Evolutionary conservation across 2,329 filamentous ascomycete genomes (phyloP).

Genomic region (Trichophyton equinum): DNA sequence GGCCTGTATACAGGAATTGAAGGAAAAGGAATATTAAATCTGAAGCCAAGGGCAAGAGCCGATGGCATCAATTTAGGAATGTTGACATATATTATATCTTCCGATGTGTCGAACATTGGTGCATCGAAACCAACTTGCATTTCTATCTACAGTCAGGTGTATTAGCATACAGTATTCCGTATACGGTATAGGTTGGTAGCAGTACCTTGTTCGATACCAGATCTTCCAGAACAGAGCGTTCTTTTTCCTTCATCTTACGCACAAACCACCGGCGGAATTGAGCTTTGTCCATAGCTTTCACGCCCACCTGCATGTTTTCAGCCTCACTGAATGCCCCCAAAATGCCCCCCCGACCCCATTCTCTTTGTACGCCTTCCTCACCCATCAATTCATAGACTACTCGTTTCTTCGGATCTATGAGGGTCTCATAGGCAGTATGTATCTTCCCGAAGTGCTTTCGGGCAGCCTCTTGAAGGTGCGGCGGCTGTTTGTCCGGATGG

Average conservation of each 20-base stretch:
- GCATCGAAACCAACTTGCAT: conserved; percentile 27
- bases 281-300: conserved; percentile 26
- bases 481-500: conserved; percentile 35
- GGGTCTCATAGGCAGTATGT: conserved; percentile 31
- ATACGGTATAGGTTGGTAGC: conserved; percentile 10
- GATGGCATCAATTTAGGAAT: conserved; percentile 15
- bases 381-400: conserved; percentile 33
- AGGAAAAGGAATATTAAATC: conserved; percentile 25
- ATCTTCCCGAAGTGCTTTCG: conserved; percentile 28
- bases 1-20: conserved; percentile 15
- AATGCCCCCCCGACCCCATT: conserved; percentile 22
- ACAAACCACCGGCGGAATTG: conserved; percentile 33
- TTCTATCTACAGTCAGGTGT: conserved; percentile 17
- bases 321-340: conserved; percentile 25
- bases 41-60: conserved; percentile 21
- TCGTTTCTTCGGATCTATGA: conserved; percentile 31
- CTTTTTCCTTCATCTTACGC: conserved; percentile 28
- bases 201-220: conserved; percentile 28
- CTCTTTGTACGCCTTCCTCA: conserved; percentile 27
- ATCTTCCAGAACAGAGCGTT: conserved; percentile 25
- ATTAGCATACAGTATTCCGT: neutral
- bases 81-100: conserved; percentile 21
- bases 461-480: conserved; percentile 26
- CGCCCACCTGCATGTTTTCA: conserved; percentile 23
- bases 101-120: conserved; percentile 20